Conservation (phyloP, 306 rosid genomes). For the Rubus idaeus region DNA sequence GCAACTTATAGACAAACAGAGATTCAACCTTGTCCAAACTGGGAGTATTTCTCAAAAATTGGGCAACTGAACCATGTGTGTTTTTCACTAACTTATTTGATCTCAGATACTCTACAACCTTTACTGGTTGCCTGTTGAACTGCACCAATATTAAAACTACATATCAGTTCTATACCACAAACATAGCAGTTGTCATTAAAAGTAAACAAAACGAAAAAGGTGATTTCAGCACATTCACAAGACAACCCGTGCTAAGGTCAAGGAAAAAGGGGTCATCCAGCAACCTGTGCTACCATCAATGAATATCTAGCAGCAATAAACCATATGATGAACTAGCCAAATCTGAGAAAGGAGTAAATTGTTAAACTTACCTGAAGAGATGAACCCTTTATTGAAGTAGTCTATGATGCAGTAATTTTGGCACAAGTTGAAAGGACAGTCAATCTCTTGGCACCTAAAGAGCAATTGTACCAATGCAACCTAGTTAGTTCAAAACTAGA, state of each 20-base stretch:
- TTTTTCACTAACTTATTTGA: conserved; percentile 88
- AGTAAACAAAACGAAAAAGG: conserved; percentile 15
- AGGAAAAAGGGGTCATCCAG: conserved; percentile 31
- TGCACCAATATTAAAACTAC: conserved; percentile 48
- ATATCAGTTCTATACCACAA: conserved; percentile 43
- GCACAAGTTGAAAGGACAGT: too few relatives aligned
- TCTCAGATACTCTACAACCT: conserved; percentile 82
- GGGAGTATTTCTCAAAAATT: conserved; percentile 80
- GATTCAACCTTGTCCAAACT: conserved; percentile 81
- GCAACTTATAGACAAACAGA: conserved; percentile 23
- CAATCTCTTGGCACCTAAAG: too few relatives aligned
- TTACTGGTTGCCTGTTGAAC: conserved; percentile 90
- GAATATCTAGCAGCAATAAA: conserved; percentile 14
- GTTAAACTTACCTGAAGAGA: conserved; percentile 84
- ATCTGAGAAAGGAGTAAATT: conserved; percentile 22
- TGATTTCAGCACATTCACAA: conserved; percentile 92
- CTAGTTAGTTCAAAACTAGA: too few relatives aligned
- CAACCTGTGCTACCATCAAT: conserved; percentile 17
- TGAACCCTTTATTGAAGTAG: conserved; percentile 82
- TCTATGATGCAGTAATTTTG: conserved; percentile 64
- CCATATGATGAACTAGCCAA: conserved; percentile 19
- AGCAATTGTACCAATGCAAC: too few relatives aligned
- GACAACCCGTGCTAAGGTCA: conserved; percentile 80
- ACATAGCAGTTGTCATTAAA: conserved; percentile 19
- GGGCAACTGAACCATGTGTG: conserved; percentile 82